Percentiles rank a stretch among this genome's conserved stretches.
These are phyloP conservation scores for Globisporangium orthogonon DNA, from an alignment of 352 stramenopile species.

Conservation along the genomic window DNA sequence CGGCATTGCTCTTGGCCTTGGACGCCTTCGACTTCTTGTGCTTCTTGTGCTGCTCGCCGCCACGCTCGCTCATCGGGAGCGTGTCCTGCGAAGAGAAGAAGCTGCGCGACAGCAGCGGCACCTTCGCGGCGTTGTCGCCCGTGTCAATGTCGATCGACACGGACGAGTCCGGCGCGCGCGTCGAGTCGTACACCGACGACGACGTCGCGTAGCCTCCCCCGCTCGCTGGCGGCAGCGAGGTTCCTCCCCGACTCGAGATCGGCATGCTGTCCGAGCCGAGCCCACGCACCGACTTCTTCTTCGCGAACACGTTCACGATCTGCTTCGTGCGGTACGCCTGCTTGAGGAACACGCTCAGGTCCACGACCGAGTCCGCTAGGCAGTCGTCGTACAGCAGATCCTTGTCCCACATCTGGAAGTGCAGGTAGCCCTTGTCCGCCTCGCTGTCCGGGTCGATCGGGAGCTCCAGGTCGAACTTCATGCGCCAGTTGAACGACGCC, in stretches of 20 bases:
- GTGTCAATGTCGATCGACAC: conserved; percentile 17
- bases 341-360: conserved; percentile 59
- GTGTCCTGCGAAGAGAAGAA: conserved; percentile 13
- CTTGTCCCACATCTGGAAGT: conserved; percentile 80
- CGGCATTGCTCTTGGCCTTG: conserved; percentile 48
- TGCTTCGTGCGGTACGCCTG: conserved; percentile 62
- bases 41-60: conserved; percentile 1
- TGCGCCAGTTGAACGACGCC: conserved; percentile 92
- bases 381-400: conserved; percentile 76
- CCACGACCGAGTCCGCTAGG: conserved; percentile 63
- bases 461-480: conserved; percentile 90
- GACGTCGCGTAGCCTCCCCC: conserved; percentile 10
- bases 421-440: conserved; percentile 57
- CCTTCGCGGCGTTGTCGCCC: conserved; percentile 13
- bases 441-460: conserved; percentile 65
- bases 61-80: conserved; percentile 2
- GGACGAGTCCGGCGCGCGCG: conserved; percentile 4
- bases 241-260: conserved; percentile 15
- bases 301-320: conserved; percentile 68
- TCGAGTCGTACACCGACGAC: conserved; percentile 13
- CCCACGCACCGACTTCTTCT: conserved; percentile 52
- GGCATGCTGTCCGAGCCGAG: conserved; percentile 26
- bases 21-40: conserved; percentile 21
- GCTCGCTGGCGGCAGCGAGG: conserved; percentile 5
- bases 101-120: conserved; percentile 7